Base-by-base conservation (phyloP, 176 grass and related monocot species). In the Metroxylon sagu region DNA sequence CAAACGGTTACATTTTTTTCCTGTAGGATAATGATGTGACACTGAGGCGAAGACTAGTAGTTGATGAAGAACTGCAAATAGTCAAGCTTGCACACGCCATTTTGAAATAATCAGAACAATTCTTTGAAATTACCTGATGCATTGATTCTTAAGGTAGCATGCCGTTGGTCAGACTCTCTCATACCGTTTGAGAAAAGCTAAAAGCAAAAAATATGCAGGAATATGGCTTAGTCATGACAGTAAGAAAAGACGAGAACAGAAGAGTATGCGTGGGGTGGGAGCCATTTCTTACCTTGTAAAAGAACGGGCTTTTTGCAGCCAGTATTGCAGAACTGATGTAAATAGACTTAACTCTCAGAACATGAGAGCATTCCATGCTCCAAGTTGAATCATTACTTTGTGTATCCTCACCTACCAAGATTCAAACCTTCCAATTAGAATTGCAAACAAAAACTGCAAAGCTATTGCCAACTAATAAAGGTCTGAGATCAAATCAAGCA, bases 151-250 rank as follows among this genome's bases (percentile, higher is more conserved):
- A 98, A 58, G 59, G 87, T 98, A 55, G 82, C 73, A 68, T 97
- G 76, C 67, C 84, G 76, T 72, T 91, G 75, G 73, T 88, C 92
- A 73, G 92, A 97, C 82, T 97, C 92, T 78, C 82, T 91, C 92
- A 97, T 91, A 56, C 93, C 93, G 54, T 98, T 98, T 75, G 87
- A 98, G 72, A 98, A 98, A 76, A 92, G 79, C 87, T 98, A 74
- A 76, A 7, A 69, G 56, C 28, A 68, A 82, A 18, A 61, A 63
- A 39, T 18, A 31, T 15, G 35, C 5, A 29, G 16, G 23, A 75
- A 61, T 53, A 60, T 10, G 8, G 35, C 35, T 12, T 14, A 14
- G 35, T 43, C 35, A 66, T n/a, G 21, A 52, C 48, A 65, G 56
- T 18, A 64, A 61, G 10, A 18, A 62, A 58, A 12, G 57, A 59